Base-by-base conservation (phyloP, 192 early-diverging fungal genomes). In the Coemansia sp. region DNA sequence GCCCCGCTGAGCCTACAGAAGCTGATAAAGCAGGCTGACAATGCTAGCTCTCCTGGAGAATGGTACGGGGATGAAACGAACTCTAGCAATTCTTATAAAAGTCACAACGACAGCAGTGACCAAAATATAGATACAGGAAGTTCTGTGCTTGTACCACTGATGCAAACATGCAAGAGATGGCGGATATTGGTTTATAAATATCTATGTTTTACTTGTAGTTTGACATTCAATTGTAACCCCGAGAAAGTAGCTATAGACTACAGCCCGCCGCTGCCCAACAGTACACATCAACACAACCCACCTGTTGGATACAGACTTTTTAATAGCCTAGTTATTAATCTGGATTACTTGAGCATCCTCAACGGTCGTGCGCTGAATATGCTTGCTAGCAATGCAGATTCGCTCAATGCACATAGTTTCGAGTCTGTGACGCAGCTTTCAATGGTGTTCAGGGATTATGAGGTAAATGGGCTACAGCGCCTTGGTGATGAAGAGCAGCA, bases 281-380 rank as follows among this genome's bases (percentile, higher is more conserved):
- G 44, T 46, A 15, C 18, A 46, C 18, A 5, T 14, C 16, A 18
- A 18, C 18, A 18, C 44, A 46, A 41, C 12, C 11, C 44, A 18
- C 16, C 44, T 18, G 5, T 46, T 46, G 5, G 15, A 46, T 18
- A 14, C 16, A 15, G 15, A 14, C 44, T 46, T 46, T 18, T 5
- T 18, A 46, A 46, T 18, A 46, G 18, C 0, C 44, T 46, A 5
- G 11, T 46, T 6, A 6, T 71, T 8, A 62, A 63, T 1, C 35
- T 71, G 11, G 68, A 71, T 20, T 64, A 64, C 38, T 64, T 24
- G 45, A 71, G 68, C 23, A 60, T 71, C 4, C 18, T 71, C 20
- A 64, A 51, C 21, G 62, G 68, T 23, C 43, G 62, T 18, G 44
- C 62, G 2, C 8, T 24, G 41, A 36, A 23, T 1, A 5, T 64